A percentile compares a stretch with the other conserved stretches of the same genome.
phyloP scores from a whole-genome alignment of 2,329 filamentous ascomycete genomes.

The Chaetomiaceae sp. region DNA sequence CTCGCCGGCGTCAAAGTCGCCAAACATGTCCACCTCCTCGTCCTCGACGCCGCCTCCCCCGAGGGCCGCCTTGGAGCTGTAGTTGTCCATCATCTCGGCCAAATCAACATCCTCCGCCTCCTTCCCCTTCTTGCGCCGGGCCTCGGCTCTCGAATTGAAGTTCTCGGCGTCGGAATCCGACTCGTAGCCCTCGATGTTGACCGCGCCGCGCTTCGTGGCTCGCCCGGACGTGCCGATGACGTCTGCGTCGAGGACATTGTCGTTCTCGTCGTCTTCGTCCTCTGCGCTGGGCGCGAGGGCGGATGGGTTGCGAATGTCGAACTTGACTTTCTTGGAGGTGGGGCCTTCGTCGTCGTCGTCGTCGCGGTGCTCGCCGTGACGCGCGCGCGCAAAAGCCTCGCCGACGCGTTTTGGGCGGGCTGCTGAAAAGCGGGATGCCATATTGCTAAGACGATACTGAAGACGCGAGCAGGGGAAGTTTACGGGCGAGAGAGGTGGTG shows the following conservation, averaged over 20 bases:
- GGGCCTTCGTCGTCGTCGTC: slow-evolving; percentile 16
- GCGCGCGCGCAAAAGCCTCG: slow-evolving; percentile 73
- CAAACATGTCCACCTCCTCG: slow-evolving; percentile 83
- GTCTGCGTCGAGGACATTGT: slow-evolving; percentile 80
- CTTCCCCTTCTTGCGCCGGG: slow-evolving; percentile 39
- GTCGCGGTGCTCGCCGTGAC: slow-evolving; percentile 54
- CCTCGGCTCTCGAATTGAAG: slow-evolving; percentile 70
- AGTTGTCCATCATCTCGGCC: slow-evolving; percentile 51
- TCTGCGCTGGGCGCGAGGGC: slow-evolving; percentile 78
- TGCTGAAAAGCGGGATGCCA: slow-evolving; percentile 51
- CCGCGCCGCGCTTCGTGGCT: slow-evolving; percentile 82
- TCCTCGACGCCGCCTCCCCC: slow-evolving; percentile 46
- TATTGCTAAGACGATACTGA: not conserved
- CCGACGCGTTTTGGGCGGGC: slow-evolving; percentile 78
- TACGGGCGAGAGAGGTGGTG: too few species aligned
- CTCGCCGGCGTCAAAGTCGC: slow-evolving; percentile 52
- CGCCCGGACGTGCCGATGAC: slow-evolving; percentile 77
- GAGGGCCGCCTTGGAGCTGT: slow-evolving; percentile 37
- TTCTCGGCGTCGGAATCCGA: slow-evolving; percentile 90
- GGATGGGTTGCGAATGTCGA: slow-evolving; percentile 92
- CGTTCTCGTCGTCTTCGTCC: slow-evolving; percentile 48
- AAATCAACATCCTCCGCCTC: slow-evolving; percentile 42
- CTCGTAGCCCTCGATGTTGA: slow-evolving; percentile 96
- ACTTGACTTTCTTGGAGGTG: slow-evolving; percentile 72
- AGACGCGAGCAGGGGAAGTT: too few species aligned